Evolutionary conservation across 345 rosid genomes (phyloP), one percentile per base, ranked within the genome.

Genomic region (Citrus cavaleriei): DNA sequence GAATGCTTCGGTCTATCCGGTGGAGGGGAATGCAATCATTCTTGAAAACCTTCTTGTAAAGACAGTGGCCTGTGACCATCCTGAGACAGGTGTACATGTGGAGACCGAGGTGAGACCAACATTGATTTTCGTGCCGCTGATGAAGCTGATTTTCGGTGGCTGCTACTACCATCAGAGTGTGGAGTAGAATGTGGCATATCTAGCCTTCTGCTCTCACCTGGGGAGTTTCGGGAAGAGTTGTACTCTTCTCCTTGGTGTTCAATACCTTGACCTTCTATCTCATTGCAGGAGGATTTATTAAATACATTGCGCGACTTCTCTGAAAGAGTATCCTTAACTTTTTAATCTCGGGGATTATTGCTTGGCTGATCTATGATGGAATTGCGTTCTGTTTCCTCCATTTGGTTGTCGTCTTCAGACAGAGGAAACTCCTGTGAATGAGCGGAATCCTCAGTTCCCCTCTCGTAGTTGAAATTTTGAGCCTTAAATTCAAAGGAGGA

Each of bases 391-490:
- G 35, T 37, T 72, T 60, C 55, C 72, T 55, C 79, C 7, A 34
- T 64, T 21, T 32, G 73, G 58, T 42, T 74, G 66, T 49, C 59
- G 28, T 67, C 67, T 65, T 70, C 73, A 72, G 57, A 54, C 14
- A 79, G 37, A 54, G 77, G 83, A 73, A 55, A 80, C 55, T 83
- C 81, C 75, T 79, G 78, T 76, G 81, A 73, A 79, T 73, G 57
- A 68, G 78, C 51, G 68, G 75, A 80, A 83, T 51, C 75, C 73
- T 83, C 73, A 76, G 85, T 72, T 76, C 72, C 74, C 72, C 63
- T 77, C 37, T 77, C 80, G 51, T 67, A 13, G 75, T 63, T 57
- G 68, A 75, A 38, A 79, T 75, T 42, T 68, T 79, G 76, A 32
- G 63, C 34, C 76, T 78, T 72, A 78, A 49, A 63, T 62, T 79